Base-by-base conservation (phyloP, 805 yeast species). In the Candida andamanensis region DNA sequence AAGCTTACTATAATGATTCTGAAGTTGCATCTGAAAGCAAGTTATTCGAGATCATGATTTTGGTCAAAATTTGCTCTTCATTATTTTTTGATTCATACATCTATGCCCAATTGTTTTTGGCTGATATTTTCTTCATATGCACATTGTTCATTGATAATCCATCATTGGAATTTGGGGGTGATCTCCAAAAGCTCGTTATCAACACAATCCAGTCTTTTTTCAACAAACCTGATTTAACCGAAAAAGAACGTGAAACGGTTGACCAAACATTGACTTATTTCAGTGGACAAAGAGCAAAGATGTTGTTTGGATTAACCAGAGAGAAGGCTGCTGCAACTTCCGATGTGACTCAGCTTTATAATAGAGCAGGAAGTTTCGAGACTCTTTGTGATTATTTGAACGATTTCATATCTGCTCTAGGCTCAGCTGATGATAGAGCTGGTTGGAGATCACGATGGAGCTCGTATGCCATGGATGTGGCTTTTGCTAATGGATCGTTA, bases 131-230 rank as follows among this genome's bases (percentile, higher is more conserved):
- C 35, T 78, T 76, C 45, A 64, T 85, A 39, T 71, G 81, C 18
- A 71, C 90, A 0, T 63, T 83, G 14, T 72, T 71, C 52, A 71
- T 75, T 52, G 78, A 72, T 47, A 57, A 62, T 35, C 67, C 70
- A 5, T 67, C 68, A 9, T 51, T 68, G 19, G 75, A 79, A 20
- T 67, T 85, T 40, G 76, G 95, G 33, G 53, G 56, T 12, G 77
- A 70, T 22, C 60, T 84, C 23, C 78, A 80, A 44, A 76, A 75
- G 38, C 54, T 85, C 26, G 53, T 80, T 13, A 66, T 78, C 47
- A 81, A 85, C 45, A 67, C 82, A 2, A 67, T 85, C 26, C 92
- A 83, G 44, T 74, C 92, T 0, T 74, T 80, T 42, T 59, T 77
- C 10, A 69, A 76, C 13, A 78, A 74, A 37, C 77, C 76, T 1